Evolutionary conservation across 2,329 filamentous ascomycete genomes (phyloP), one percentile per base, ranked within the genome.

Genomic region (Alternaria incomplexa): DNA sequence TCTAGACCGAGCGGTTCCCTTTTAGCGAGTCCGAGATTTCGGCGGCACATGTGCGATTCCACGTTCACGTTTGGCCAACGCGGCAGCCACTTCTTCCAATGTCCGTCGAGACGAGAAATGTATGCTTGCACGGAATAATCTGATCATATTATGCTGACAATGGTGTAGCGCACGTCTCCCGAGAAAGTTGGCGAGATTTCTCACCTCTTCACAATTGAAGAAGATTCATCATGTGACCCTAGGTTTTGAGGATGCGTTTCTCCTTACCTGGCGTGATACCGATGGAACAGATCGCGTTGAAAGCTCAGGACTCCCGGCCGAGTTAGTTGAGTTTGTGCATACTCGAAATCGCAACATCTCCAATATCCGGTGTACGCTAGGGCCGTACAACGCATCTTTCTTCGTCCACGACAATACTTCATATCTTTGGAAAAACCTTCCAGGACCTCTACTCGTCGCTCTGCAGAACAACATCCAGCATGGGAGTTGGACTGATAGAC

Each of bases 371-470:
- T 72, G 77, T 11, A 69, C 68, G 3, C 64, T 80, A 1, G 77
- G 77, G 4, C 71, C 77, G 2, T 71, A 79, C 59, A 79, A 78
- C 56, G 20, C 65, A 2, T 79, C 76, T 6, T 80, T 76, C 65
- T 76, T 76, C 51, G 69, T 66, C 22, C 68, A 76, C 55, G 77
- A 79, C 58, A 62, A 58, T 3, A 52, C 66, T 4, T 62, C 72
- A 0, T 79, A 74, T 26, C 61, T 74, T 4, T 80, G 77, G 77
- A 73, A 76, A 66, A 77, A 74, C 25, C 66, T 80, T 1, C 77
- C 77, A 2, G 44, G 63, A 0, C 32, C 17, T 2, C 66, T 80
- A 0, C 65, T 77, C 9, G 28, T 58, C 1, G 72, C 74, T 0
- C 51, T 79, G 4, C 68, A 78, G 47, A 56, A 64, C 1, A 71